These are phyloP conservation scores for Beta corolliflora DNA, from an alignment of 179 eudicot species.

Conservation along the genomic window DNA sequence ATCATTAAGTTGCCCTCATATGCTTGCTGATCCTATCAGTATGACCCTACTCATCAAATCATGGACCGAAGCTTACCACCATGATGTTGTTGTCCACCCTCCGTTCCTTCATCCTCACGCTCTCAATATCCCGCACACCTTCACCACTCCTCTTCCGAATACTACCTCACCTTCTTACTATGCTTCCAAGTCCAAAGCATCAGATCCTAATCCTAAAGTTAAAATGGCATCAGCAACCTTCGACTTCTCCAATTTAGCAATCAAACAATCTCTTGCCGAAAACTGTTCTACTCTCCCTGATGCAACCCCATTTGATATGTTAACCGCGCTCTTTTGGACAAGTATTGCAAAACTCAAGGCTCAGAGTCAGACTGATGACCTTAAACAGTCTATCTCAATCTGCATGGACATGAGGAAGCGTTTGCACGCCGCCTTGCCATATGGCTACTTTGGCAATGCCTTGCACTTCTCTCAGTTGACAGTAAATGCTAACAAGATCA, in stretches of 20 bases:
- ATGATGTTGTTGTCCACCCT: slow-evolving; percentile 37
- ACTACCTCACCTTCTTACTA: slow-evolving; percentile 20
- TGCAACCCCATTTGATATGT: slow-evolving; percentile 53
- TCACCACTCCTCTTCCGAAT: background rate
- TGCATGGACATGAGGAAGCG: slow-evolving; percentile 52
- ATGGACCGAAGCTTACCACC: slow-evolving; percentile 47
- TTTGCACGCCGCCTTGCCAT: slow-evolving; percentile 38
- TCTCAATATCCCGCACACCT: slow-evolving; percentile 14
- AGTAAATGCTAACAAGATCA: slow-evolving; percentile 7
- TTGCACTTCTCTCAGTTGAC: slow-evolving; percentile 39
- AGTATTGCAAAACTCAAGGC: slow-evolving; percentile 26
- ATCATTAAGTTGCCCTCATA: slow-evolving; percentile 58
- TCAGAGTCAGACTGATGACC: background rate
- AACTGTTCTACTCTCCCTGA: slow-evolving; percentile 26
- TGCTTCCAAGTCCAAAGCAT: slow-evolving; percentile 24
- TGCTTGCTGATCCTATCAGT: slow-evolving; percentile 60
- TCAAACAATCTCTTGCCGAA: slow-evolving; percentile 36
- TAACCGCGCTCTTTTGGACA: slow-evolving; percentile 60
- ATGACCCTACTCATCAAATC: slow-evolving; percentile 49
- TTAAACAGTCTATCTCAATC: slow-evolving; percentile 34
- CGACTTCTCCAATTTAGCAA: slow-evolving; percentile 38
- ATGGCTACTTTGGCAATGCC: slow-evolving; percentile 60
- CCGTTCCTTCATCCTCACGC: slow-evolving; percentile 45
- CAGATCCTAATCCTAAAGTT: background rate
- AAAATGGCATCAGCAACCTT: slow-evolving; percentile 49